phyloP scores from a whole-genome alignment of 352 stramenopile species.

The Globisporangium polare region DNA sequence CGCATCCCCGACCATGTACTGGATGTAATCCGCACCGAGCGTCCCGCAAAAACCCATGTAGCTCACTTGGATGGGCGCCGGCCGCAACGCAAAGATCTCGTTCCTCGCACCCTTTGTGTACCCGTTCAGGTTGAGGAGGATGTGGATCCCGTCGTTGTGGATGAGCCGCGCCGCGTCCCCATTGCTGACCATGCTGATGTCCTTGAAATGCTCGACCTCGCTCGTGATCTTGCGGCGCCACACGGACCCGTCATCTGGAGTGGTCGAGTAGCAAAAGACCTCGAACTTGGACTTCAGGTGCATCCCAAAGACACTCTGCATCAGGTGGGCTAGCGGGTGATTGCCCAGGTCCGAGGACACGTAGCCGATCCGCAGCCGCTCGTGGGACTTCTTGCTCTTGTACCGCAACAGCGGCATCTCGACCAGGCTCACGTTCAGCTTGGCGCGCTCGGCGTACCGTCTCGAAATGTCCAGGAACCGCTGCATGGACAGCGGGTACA shows the following conservation, averaged over 20 bases:
- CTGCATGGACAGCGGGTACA: slow-evolving; percentile 86
- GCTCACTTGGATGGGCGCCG: slow-evolving; percentile 86
- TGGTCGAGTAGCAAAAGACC: slow-evolving; percentile 89
- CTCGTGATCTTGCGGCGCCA: slow-evolving; percentile 80
- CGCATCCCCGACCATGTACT: slow-evolving; percentile 91
- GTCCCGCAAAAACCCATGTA: slow-evolving; percentile 92
- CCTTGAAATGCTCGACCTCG: slow-evolving; percentile 88
- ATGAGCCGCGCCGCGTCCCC: slow-evolving; percentile 81
- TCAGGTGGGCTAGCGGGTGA: slow-evolving; percentile 89
- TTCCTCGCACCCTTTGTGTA: slow-evolving; percentile 92
- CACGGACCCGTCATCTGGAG: slow-evolving; percentile 66
- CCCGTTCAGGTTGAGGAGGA: slow-evolving; percentile 92
- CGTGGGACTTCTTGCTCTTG: slow-evolving; percentile 54
- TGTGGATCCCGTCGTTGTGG: slow-evolving; percentile 80
- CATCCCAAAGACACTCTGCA: slow-evolving; percentile 89
- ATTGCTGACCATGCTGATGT: slow-evolving; percentile 66
- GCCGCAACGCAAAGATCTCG: slow-evolving; percentile 92
- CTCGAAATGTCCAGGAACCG: slow-evolving; percentile 72
- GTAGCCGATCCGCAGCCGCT: slow-evolving; percentile 86
- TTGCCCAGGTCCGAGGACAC: slow-evolving; percentile 91
- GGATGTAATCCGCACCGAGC: slow-evolving; percentile 88
- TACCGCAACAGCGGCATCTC: slow-evolving; percentile 72
- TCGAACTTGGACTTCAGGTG: slow-evolving; percentile 87
- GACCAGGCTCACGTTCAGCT: slow-evolving; percentile 85
- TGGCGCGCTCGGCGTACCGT: slow-evolving; percentile 79